Percentiles rank a stretch among this genome's conserved stretches.
Conservation (phyloP, 495 filamentous ascomycete genomes). For the Glarea lozoyensis region DNA sequence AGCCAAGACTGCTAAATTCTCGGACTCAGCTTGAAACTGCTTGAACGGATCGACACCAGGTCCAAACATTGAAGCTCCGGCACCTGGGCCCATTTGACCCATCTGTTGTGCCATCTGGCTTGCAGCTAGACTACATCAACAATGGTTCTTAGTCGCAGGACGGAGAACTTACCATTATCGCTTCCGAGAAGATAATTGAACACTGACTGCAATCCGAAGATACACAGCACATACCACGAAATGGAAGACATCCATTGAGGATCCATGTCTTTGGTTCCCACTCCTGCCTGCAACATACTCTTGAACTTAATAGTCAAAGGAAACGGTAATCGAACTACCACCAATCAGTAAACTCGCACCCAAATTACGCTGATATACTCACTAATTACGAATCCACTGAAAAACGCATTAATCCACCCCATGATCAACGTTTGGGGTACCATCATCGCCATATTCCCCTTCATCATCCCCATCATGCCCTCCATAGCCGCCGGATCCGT, state of each 20-base stretch:
- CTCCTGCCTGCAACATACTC: slow-evolving; percentile 95
- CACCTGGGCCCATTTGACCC: slow-evolving; percentile 63
- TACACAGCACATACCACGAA: slow-evolving; percentile 96
- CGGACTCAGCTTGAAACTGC: slow-evolving; percentile 79
- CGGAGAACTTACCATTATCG: slow-evolving; percentile 68
- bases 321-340: slow-evolving; percentile 91
- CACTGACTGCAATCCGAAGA: slow-evolving; percentile 94
- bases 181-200: slow-evolving; percentile 94
- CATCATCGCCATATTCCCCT: slow-evolving; percentile 99
- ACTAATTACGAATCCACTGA: slow-evolving; percentile 96
- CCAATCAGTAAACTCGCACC: slow-evolving; percentile 3
- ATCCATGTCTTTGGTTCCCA: slow-evolving; percentile 91
- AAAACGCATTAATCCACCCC: slow-evolving; percentile 99
- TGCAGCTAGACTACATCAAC: slow-evolving; percentile 51
- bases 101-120: slow-evolving; percentile 94
- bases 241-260: slow-evolving; percentile 96
- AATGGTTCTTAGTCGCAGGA: background rate
- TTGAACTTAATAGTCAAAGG: slow-evolving; percentile 97
- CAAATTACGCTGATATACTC: slow-evolving; percentile 25
- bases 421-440: slow-evolving; percentile 97
- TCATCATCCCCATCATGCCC: slow-evolving; percentile 99
- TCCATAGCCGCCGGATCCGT: slow-evolving; percentile 97
- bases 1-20: slow-evolving; percentile 91
- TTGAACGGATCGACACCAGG: slow-evolving; percentile 95
- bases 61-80: slow-evolving; percentile 56